Evolutionary conservation across 2,329 filamentous ascomycete genomes (phyloP), one percentile per base, ranked within the genome.

Genomic region (Plenodomus biglobosus): DNA sequence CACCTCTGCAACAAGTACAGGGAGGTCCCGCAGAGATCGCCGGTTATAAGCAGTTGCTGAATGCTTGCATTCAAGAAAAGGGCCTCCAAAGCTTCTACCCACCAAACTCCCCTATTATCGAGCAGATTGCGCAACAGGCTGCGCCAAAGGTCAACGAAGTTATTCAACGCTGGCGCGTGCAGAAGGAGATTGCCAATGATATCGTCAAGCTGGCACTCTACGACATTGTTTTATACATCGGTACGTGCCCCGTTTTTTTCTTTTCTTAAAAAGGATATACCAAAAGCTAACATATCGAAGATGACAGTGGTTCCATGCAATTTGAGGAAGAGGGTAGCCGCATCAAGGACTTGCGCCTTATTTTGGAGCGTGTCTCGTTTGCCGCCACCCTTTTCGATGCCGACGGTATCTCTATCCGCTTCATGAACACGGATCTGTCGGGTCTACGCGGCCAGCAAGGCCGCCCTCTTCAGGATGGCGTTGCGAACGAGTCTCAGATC

Each of bases 301-400:
- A 87, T 57, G 85, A 88, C 73, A 85, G 82, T 64, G 85, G 85
- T 37, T 87, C 84, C 17, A 87, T 88, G 78, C 77, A 81, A 46
- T 86, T 87, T 55, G 84, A 86, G 61, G 84, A 87, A 64, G 78
- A 81, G 48, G 85, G 84, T 37, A 78, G 83, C 59, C 82, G 85
- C 51, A 86, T 87, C 71, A 80, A 84, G 54, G 84, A 87, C 57
- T 73, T 88, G 56, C 80, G 80, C 64, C 75, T 86, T 57, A 86
- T 87, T 58, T 69, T 88, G 54, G 76, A 80, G 40, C 80, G 82
- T 42, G 83, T 86, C 43, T 80, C 84, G 17, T 85, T 79, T 48
- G 84, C 84, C 7, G 82, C 84, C 3, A 84, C 83, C 2, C 78
- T 86, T n/a, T 88, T 88, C 61, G 85, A 88, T 55, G 76, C 83